Percentiles rank a stretch among this genome's conserved stretches.
phyloP scores from a whole-genome alignment of 2,329 filamentous ascomycete genomes.

The Exophiala dermatitidis region DNA sequence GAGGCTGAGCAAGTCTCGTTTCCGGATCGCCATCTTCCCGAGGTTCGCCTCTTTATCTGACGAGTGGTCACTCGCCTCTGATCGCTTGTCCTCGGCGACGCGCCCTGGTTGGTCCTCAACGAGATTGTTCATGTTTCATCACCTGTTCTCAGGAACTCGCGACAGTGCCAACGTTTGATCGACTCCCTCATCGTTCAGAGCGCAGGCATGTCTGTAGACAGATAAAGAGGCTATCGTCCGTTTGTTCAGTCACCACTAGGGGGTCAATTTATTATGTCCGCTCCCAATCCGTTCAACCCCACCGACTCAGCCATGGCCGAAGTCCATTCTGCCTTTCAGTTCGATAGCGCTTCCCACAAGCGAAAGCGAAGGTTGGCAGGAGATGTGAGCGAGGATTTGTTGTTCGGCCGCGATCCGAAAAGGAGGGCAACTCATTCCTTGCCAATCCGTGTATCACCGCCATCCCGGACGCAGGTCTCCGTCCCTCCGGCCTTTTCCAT shows the following conservation, averaged over 20 bases:
- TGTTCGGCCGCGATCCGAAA: constrained; percentile 11
- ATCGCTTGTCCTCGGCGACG: constrained; percentile 1
- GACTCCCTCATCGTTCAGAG: constrained; percentile 15
- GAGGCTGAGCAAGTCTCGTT: neutral
- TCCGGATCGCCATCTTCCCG: constrained; percentile 17
- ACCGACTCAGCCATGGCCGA: constrained; percentile 16
- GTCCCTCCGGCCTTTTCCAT: constrained; percentile 14
- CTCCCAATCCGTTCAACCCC: constrained; percentile 4
- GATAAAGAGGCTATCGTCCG: constrained; percentile 14
- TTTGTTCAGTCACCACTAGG: neutral
- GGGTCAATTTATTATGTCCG: constrained; percentile 6
- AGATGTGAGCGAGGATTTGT: constrained; percentile 3
- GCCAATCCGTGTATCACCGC: constrained; percentile 18
- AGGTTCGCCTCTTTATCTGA: constrained; percentile 4
- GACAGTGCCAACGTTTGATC: constrained; percentile 25
- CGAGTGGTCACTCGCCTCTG: constrained; percentile 11
- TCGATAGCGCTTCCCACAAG: constrained; percentile 13
- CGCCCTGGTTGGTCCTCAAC: constrained; percentile 21
- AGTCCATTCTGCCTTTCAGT: constrained; percentile 12
- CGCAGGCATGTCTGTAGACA: constrained; percentile 11
- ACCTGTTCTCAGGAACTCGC: constrained; percentile 13
- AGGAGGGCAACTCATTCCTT: constrained; percentile 14
- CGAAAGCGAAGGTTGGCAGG: constrained; percentile 12
- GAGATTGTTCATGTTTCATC: constrained; percentile 24
- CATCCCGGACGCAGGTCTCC: constrained; percentile 16